Evolutionary conservation across 1,284 basidiomycete genomes (phyloP).

Genomic region (Peniophora sp.): DNA sequence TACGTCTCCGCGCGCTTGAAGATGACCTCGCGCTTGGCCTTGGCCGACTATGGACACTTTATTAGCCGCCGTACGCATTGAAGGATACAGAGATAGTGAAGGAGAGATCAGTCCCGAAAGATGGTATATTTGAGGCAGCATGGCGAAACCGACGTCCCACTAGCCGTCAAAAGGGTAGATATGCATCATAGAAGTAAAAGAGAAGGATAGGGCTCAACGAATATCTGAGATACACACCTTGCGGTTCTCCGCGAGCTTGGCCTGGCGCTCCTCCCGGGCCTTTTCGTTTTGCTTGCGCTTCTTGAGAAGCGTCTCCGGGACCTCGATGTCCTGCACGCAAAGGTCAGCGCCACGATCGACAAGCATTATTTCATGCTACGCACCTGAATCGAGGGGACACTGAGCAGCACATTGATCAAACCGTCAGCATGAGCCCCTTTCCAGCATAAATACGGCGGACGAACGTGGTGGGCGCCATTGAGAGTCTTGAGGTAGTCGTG

Average conservation of each 20-base stretch:
- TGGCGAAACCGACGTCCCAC: constrained; percentile 38
- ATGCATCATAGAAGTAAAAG: constrained; percentile 67
- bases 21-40: constrained; percentile 93
- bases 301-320: constrained; percentile 98
- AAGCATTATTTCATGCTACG: constrained; percentile 24
- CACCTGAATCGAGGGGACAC: constrained; percentile 67
- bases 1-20: constrained; percentile 99
- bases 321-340: constrained; percentile 70
- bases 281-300: constrained; percentile 99
- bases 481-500: constrained; percentile 29
- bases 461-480: constrained; percentile 65
- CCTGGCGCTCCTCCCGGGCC: constrained; percentile 91
- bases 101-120: constrained; percentile 85
- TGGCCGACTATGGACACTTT: constrained; percentile 56
- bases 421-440: constrained; percentile 2
- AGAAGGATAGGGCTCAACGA: constrained; percentile 5
- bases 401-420: constrained; percentile 14
- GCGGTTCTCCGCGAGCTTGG: constrained; percentile 79
- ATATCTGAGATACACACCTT: constrained; percentile 60
- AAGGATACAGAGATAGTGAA: neutral
- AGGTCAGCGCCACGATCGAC: constrained; percentile 1
- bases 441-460: constrained; percentile 21
- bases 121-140: constrained; percentile 91
- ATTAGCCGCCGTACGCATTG: too few relatives aligned
- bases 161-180: constrained; percentile 70